Evolutionary conservation across 2,329 filamentous ascomycete genomes (phyloP).

Genomic region (Talaromyces rugulosus): DNA sequence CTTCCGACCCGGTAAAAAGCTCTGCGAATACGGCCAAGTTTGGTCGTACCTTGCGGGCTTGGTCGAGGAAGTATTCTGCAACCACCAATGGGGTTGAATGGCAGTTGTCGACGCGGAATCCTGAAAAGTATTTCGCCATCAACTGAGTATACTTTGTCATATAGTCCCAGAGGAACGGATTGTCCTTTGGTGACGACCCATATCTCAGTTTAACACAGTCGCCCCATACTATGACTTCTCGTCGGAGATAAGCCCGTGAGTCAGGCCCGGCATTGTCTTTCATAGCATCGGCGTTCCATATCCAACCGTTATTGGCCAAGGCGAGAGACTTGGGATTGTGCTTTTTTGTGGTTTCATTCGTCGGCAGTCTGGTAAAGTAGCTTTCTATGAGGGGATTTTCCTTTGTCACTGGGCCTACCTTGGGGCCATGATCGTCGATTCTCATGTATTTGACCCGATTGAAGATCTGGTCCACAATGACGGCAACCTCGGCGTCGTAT

Average conservation of each 20-base stretch:
- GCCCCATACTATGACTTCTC: slow-evolving; percentile 97
- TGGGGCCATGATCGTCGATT: slow-evolving; percentile 87
- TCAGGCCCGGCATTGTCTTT: slow-evolving; percentile 87
- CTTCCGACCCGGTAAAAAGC: slow-evolving; percentile 90
- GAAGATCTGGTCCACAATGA: slow-evolving; percentile 85
- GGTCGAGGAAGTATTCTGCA: slow-evolving; percentile 89
- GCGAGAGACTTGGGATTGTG: slow-evolving; percentile 73
- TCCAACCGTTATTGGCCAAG: slow-evolving; percentile 95
- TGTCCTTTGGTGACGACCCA: slow-evolving; percentile 73
- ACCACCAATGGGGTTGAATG: slow-evolving; percentile 94
- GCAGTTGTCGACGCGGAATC: slow-evolving; percentile 96
- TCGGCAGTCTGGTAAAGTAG: slow-evolving; percentile 87
- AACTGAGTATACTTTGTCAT: slow-evolving; percentile 91
- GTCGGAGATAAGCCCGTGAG: slow-evolving; percentile 87
- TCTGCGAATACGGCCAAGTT: slow-evolving; percentile 91
- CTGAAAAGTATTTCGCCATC: slow-evolving; percentile 91
- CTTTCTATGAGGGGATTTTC: slow-evolving; percentile 81
- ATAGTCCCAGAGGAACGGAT: slow-evolving; percentile 89
- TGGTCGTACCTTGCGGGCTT: slow-evolving; percentile 82
- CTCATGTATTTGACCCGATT: slow-evolving; percentile 94
- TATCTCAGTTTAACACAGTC: slow-evolving; percentile 98
- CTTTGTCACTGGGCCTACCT: slow-evolving; percentile 71
- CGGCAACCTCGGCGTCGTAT: slow-evolving; percentile 77
- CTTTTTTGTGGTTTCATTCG: slow-evolving; percentile 71
- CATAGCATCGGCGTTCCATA: slow-evolving; percentile 94